These are phyloP conservation scores for Aureobasidium sp. DNA, from an alignment of 2,329 filamentous ascomycete species.

Conservation along the genomic window DNA sequence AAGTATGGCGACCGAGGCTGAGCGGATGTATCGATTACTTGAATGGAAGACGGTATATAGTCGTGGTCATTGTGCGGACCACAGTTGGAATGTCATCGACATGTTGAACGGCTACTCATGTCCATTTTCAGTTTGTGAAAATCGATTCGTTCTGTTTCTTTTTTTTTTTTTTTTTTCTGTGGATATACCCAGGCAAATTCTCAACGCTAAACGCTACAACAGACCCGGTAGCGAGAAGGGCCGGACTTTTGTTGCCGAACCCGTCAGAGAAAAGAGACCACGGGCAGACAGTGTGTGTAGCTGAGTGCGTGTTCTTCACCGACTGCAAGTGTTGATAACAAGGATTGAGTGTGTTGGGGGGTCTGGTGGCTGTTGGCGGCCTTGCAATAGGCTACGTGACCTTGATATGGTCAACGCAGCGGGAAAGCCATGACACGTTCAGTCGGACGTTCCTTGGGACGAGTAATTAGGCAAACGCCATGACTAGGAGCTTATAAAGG, in stretches of 20 bases:
- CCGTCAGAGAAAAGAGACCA: neutral
- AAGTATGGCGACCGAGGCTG: neutral
- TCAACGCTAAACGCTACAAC: neutral
- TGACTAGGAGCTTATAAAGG: neutral
- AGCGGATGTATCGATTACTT: neutral
- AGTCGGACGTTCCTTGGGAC: neutral
- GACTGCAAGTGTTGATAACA: neutral
- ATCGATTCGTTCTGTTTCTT: neutral
- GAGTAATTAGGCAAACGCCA: neutral
- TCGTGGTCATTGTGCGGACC: neutral
- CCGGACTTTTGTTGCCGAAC: neutral
- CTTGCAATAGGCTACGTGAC: neutral
- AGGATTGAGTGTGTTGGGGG: too few relatives aligned
- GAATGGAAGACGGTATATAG: too few relatives aligned
- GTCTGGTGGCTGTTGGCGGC: neutral
- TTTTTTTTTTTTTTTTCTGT: neutral
- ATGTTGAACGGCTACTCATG: neutral
- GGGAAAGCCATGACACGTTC: neutral
- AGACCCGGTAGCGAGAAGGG: neutral
- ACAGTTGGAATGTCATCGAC: neutral
- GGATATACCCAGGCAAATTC: neutral
- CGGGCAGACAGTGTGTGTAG: neutral
- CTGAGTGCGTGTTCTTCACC: neutral
- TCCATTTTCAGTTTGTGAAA: neutral
- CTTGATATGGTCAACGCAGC: neutral